Evolutionary conservation across 768 basidiomycete species (phyloP).

Genomic region (Xerocomellus intermedius): DNA sequence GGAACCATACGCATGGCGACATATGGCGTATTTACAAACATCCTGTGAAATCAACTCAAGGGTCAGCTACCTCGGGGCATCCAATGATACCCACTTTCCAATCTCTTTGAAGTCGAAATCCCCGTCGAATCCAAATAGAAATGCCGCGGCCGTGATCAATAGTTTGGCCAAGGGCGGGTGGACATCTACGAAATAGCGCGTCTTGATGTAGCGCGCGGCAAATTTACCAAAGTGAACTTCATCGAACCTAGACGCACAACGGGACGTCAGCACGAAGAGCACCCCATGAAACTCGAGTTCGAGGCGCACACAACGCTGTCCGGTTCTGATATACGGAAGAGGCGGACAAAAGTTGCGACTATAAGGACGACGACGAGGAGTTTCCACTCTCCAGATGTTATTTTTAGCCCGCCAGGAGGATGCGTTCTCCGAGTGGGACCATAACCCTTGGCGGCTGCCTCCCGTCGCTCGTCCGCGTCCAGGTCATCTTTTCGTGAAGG

Average conservation of each 20-base stretch:
- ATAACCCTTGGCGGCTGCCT: slow-evolving; percentile 66
- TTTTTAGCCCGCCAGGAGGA: slow-evolving; percentile 59
- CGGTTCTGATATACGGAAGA: slow-evolving; percentile 83
- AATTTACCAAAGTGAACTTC: slow-evolving; percentile 99
- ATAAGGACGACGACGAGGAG: slow-evolving; percentile 63
- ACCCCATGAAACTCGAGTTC: background rate
- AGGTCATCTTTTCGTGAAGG: slow-evolving; percentile 54
- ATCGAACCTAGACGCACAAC: slow-evolving; percentile 66
- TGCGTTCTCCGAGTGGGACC: slow-evolving; percentile 47
- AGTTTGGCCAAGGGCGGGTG: slow-evolving; percentile 97
- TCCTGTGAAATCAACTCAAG: slow-evolving; percentile 41
- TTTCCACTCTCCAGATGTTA: slow-evolving; percentile 75
- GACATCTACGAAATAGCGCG: slow-evolving; percentile 89
- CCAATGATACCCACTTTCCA: slow-evolving; percentile 67
- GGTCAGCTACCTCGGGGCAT: background rate
- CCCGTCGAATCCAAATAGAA: slow-evolving; percentile 85
- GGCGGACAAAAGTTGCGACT: slow-evolving; percentile 75
- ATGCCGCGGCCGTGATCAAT: slow-evolving; percentile 88
- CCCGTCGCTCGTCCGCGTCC: slow-evolving; percentile 72
- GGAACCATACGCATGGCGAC: slow-evolving; percentile 98
- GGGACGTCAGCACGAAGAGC: background rate
- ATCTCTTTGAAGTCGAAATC: slow-evolving; percentile 98
- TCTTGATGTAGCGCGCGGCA: slow-evolving; percentile 90
- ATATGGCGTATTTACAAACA: slow-evolving; percentile 87
- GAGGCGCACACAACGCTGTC: slow-evolving; percentile 85